Base-by-base conservation (phyloP, 495 filamentous ascomycete genomes). In the Melanomma pulvis-pyrius region DNA sequence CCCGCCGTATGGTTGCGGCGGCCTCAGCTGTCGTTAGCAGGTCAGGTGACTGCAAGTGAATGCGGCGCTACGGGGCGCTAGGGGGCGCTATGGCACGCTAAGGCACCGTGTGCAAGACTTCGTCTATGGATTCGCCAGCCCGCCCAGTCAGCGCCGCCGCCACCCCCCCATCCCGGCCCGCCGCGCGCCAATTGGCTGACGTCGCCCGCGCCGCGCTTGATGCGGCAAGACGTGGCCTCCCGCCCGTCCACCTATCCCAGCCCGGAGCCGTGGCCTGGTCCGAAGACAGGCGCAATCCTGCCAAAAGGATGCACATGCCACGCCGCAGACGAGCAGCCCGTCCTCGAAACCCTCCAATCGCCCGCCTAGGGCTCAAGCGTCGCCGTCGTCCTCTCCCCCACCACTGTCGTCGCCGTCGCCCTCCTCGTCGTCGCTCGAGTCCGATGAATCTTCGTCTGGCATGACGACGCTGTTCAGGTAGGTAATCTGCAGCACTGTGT, bases 381-480 rank as follows among this genome's bases (percentile, higher is more conserved):
- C 41, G 15, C n/a, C 39, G 28, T 61, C 49, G 22, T 32, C 17
- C 8, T 65, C 53, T 21, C 36, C 65, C 5, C 25, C 55, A 22
- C 28, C 30, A 15, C 29, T 46, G 24, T 57, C 50, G 48, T 26
- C 47, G n/a, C 32, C 36, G 25, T 47, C 52, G 12, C 24, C 46
- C n/a, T 52, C 65, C 28, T 68, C 65, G 19, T 73, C 71, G 17
- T 72, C 67, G 21, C 59, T 61, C 32, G 59, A 66, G 29, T 34
- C 65, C 22, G 58, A 56, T n/a, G 51, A 36, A 17, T 72, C 69
- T 28, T 67, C 74, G 48, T 73, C 74, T 30, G 78, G 78, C 78
- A 80, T 79, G 36, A 80, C 76, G 17, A 80, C 76, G 59, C 74
- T 76, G 70, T 80, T 80, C 13, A 80, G 72, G 49, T 79, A 79